Conservation (phyloP, 1,284 basidiomycete genomes). For the Trichosporon sp. region DNA sequence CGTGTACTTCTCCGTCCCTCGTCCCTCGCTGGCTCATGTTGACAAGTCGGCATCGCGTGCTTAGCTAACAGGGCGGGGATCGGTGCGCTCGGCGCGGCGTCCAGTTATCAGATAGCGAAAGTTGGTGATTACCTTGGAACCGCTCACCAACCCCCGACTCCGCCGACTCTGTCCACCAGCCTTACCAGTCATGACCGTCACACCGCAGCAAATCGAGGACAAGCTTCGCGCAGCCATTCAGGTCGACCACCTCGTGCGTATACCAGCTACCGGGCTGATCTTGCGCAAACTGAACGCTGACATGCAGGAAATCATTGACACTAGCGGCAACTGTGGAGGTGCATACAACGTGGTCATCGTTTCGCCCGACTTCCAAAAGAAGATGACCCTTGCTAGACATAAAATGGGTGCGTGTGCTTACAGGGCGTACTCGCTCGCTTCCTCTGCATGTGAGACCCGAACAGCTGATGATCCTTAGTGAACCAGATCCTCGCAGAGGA, state of each 20-base stretch:
- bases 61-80: not conserved
- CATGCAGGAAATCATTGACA: slow-evolving; percentile 24
- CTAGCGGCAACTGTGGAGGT: slow-evolving; percentile 47
- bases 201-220: slow-evolving; percentile 15
- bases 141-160: no score
- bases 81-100: not conserved
- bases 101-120: slow-evolving; percentile 11
- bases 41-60: not conserved
- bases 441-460: not conserved
- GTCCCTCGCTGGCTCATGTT: not conserved
- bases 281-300: not conserved
- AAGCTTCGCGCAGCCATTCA: slow-evolving; percentile 16
- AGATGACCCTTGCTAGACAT: slow-evolving; percentile 45
- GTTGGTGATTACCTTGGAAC: not conserved
- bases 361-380: slow-evolving; percentile 43
- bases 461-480: slow-evolving; percentile 25
- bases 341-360: slow-evolving; percentile 45
- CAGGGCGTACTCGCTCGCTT: no score
- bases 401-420: slow-evolving; percentile 39
- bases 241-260: slow-evolving; percentile 11
- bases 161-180: no score
- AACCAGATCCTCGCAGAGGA: slow-evolving; percentile 45
- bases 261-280: not conserved
- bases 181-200: not conserved
- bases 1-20: not conserved